Percentiles rank a stretch among this genome's conserved stretches.
Evolutionary conservation across 163 green algal species (phyloP).

Genomic region (Scenedesmus sp.): DNA sequence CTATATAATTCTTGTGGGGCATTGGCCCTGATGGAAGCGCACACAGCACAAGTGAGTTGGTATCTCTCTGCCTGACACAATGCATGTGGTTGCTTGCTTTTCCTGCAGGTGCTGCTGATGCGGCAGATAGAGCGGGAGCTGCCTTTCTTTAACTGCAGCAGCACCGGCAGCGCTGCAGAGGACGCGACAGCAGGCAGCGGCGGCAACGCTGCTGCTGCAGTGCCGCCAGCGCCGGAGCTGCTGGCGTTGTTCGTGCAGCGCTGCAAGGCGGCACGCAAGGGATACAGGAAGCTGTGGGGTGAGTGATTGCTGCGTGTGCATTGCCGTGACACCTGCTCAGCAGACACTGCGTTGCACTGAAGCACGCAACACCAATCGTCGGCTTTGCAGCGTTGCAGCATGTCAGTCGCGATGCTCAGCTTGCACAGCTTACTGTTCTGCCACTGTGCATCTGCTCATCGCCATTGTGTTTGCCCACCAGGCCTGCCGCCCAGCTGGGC

Average conservation of each 20-base stretch:
- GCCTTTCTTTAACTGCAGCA: neutral
- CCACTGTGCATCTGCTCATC: neutral
- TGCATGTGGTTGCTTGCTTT: neutral
- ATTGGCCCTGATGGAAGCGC: too few species aligned
- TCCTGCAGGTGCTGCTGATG: constrained; percentile 19
- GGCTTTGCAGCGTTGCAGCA: too few species aligned
- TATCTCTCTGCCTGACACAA: neutral
- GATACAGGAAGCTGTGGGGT: constrained; percentile 8
- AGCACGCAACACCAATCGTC: too few species aligned
- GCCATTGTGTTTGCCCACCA: constrained; percentile 12
- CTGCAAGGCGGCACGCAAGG: constrained; percentile 2
- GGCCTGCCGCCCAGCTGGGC: constrained; percentile 59
- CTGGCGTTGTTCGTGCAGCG: neutral
- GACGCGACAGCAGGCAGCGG: neutral
- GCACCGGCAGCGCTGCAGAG: neutral
- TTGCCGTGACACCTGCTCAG: neutral
- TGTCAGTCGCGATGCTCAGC: too few species aligned
- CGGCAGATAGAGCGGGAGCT: constrained; percentile 36
- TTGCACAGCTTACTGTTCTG: too few species aligned
- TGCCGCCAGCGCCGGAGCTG: neutral
- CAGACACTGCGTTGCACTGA: too few species aligned
- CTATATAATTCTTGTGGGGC: neutral
- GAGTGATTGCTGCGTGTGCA: neutral
- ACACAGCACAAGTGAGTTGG: too few species aligned
- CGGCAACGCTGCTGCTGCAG: neutral